Evolutionary conservation across 345 rosid species (phyloP).

Genomic region (Populus tremula): DNA sequence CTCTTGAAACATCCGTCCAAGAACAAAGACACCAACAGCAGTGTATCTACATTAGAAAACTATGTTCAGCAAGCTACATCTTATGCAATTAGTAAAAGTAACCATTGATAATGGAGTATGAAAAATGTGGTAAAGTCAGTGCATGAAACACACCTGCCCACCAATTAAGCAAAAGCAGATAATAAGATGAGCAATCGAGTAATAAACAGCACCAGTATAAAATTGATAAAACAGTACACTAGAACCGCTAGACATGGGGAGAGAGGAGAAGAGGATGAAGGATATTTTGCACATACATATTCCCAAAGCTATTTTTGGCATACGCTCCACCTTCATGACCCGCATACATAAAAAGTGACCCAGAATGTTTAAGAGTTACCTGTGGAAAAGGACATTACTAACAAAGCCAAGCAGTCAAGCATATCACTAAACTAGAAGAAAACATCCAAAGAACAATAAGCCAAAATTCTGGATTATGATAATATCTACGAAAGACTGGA

Average conservation of each 20-base stretch:
- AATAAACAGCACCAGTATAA: not conserved
- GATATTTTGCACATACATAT: conserved; percentile 51
- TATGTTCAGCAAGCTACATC: not conserved
- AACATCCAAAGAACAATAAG: not conserved
- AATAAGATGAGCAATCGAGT: not conserved
- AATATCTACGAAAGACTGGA: too few relatives aligned
- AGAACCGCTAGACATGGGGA: not conserved
- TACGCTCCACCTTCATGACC: conserved; percentile 91
- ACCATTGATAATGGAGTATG: not conserved
- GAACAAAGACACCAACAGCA: conserved; percentile 96
- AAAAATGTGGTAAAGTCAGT: not conserved
- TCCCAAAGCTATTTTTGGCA: conserved; percentile 98
- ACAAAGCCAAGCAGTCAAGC: conserved; percentile 7
- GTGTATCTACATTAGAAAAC: conserved; percentile 58
- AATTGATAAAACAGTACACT: not conserved
- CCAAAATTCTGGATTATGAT: not conserved
- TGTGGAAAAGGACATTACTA: conserved; percentile 33
- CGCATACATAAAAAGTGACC: conserved; percentile 97
- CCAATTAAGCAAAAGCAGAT: not conserved
- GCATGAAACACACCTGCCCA: not conserved
- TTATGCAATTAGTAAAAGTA: not conserved
- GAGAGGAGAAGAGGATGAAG: not conserved
- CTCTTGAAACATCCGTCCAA: conserved; percentile 79
- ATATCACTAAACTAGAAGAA: not conserved
- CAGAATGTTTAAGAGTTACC: conserved; percentile 97